A percentile compares a stretch with the other conserved stretches of the same genome.
phyloP scores from a whole-genome alignment of 352 stramenopile species.

The Peronospora tabacina region DNA sequence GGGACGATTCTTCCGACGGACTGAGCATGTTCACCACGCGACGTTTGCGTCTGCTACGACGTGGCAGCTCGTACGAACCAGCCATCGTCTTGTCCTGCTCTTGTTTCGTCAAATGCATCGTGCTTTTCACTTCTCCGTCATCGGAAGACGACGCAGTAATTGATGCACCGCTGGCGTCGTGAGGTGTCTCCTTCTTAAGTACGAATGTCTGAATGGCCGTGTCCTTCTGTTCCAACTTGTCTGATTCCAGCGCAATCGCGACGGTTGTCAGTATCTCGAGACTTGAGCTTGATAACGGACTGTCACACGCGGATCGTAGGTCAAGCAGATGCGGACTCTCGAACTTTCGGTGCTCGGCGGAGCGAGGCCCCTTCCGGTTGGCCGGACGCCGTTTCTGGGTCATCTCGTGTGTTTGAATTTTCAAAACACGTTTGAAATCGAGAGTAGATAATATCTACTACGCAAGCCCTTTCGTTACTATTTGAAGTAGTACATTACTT shows the following conservation, averaged over 20 bases:
- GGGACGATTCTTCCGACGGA: conserved; percentile 2
- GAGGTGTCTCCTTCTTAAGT: background rate
- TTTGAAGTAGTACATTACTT: too few relatives aligned
- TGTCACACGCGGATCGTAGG: conserved; percentile 1
- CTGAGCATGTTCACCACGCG: conserved; percentile 21
- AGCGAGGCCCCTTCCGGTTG: conserved; percentile 20
- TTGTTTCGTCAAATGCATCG: background rate
- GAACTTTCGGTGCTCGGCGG: conserved; percentile 14
- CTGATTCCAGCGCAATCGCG: conserved; percentile 1
- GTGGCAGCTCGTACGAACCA: background rate
- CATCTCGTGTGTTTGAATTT: conserved; percentile 7
- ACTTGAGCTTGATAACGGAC: background rate
- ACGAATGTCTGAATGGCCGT: conserved; percentile 4
- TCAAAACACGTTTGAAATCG: background rate
- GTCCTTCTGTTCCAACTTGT: background rate
- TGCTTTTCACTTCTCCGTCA: conserved; percentile 1
- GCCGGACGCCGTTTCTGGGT: conserved; percentile 13
- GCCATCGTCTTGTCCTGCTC: background rate
- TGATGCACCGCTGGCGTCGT: background rate
- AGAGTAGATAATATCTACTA: background rate
- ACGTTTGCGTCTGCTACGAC: conserved; percentile 22
- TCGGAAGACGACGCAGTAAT: conserved; percentile 1
- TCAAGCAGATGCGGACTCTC: conserved; percentile 15
- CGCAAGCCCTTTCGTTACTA: too few relatives aligned
- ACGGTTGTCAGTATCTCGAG: background rate